Percentiles rank a stretch among this genome's conserved stretches.
These are phyloP conservation scores for Monascus purpureus DNA, from an alignment of 495 filamentous ascomycete species.

Conservation along the genomic window DNA sequence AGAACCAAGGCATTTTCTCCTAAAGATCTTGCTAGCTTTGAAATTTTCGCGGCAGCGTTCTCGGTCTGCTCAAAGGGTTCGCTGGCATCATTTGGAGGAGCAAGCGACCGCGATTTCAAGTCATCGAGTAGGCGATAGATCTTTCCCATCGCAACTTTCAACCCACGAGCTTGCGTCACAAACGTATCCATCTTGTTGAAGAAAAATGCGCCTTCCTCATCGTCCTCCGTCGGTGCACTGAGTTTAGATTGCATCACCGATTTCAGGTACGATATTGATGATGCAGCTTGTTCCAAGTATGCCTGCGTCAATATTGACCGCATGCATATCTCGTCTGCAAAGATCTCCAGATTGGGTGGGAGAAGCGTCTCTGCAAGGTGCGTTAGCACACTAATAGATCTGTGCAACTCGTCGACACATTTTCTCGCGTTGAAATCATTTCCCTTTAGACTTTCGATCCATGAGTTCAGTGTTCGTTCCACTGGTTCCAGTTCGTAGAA, in stretches of 20 bases:
- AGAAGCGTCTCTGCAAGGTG: slow-evolving; percentile 77
- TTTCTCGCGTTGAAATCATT: slow-evolving; percentile 81
- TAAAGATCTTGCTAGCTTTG: slow-evolving; percentile 48
- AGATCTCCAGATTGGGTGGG: slow-evolving; percentile 53
- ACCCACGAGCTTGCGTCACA: slow-evolving; percentile 59
- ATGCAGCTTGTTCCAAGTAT: slow-evolving; percentile 64
- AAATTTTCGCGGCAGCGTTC: slow-evolving; percentile 47
- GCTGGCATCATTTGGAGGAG: slow-evolving; percentile 44
- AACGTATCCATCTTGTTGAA: slow-evolving; percentile 57
- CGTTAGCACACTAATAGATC: slow-evolving; percentile 65
- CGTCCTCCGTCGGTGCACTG: slow-evolving; percentile 22
- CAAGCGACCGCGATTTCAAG: slow-evolving; percentile 60
- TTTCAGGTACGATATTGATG: slow-evolving; percentile 48
- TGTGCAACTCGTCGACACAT: slow-evolving; percentile 63
- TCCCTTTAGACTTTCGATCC: slow-evolving; percentile 68
- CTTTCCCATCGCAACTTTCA: slow-evolving; percentile 75
- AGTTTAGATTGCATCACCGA: slow-evolving; percentile 51
- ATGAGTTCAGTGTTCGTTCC: slow-evolving; percentile 75
- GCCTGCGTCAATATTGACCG: slow-evolving; percentile 63
- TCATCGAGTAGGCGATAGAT: slow-evolving; percentile 65
- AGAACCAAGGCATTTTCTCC: slow-evolving; percentile 50
- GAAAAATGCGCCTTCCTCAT: slow-evolving; percentile 52
- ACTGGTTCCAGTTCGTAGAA: slow-evolving; percentile 87
- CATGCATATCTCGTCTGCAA: slow-evolving; percentile 69
- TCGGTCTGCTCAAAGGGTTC: slow-evolving; percentile 47